These are phyloP conservation scores for Phyllosticta capitalensis DNA, from an alignment of 2,329 filamentous ascomycete genomes.

Conservation along the genomic window DNA sequence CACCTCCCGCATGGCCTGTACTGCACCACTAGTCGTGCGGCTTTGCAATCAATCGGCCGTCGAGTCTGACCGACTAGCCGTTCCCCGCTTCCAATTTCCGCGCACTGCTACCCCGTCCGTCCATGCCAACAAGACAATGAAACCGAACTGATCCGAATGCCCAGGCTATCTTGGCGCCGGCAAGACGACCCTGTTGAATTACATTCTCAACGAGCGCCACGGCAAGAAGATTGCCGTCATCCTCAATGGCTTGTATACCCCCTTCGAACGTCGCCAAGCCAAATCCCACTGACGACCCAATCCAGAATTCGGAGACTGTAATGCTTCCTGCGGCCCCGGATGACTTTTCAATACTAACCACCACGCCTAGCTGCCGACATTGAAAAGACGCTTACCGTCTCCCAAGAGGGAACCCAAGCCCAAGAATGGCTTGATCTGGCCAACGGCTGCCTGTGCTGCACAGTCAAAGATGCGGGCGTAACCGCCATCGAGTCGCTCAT, in stretches of 20 bases:
- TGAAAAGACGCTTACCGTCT: constrained; percentile 90
- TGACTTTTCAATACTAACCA: background rate
- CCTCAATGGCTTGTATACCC: constrained; percentile 59
- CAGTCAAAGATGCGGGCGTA: constrained; percentile 90
- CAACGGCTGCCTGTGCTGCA: constrained; percentile 97
- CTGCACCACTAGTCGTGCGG: background rate
- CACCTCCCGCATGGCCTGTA: background rate
- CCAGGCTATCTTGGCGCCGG: constrained; percentile 87
- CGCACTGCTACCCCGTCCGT: background rate
- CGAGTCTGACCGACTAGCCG: background rate
- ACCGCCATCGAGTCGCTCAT: constrained; percentile 93
- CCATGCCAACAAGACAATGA: background rate
- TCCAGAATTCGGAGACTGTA: constrained; percentile 78
- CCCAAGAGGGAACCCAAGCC: constrained; percentile 69
- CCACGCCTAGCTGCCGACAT: constrained; percentile 68
- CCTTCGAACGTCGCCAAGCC: background rate
- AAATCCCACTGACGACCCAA: constrained; percentile 12
- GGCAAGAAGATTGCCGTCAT: constrained; percentile 98
- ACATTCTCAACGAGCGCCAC: constrained; percentile 89
- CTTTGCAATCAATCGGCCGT: background rate
- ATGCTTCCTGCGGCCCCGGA: constrained; percentile 22
- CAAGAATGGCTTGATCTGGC: constrained; percentile 94
- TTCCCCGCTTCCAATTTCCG: background rate
- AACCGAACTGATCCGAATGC: background rate
- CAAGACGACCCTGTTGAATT: constrained; percentile 91